Conservation (phyloP, 2,329 filamentous ascomycete species). For the Pyrenophora teres region DNA sequence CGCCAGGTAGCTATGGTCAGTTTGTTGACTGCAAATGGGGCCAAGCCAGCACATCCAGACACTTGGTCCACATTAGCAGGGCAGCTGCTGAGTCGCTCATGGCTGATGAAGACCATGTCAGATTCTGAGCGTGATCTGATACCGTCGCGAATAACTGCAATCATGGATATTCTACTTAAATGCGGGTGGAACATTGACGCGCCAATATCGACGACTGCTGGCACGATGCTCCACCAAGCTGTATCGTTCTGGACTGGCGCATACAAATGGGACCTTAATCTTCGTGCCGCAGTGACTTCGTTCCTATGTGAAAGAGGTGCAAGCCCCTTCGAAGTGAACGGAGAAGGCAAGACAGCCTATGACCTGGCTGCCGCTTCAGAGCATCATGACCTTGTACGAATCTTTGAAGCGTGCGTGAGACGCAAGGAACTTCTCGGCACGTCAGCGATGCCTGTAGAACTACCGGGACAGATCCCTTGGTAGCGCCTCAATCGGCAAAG, state of each 20-base stretch:
- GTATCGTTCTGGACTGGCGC: constrained; percentile 30
- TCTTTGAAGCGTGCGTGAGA: constrained; percentile 13
- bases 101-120: constrained; percentile 29
- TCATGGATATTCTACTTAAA: constrained; percentile 22
- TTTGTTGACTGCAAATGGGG: constrained; percentile 23
- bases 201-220: constrained; percentile 15
- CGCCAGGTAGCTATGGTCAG: constrained; percentile 30
- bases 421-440: constrained; percentile 16
- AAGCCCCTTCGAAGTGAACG: constrained; percentile 18
- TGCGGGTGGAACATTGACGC: constrained; percentile 25
- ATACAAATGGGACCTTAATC: constrained; percentile 26
- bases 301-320: constrained; percentile 25
- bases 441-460: constrained; percentile 18
- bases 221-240: constrained; percentile 30
- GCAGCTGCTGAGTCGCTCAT: constrained; percentile 28
- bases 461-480: constrained; percentile 1
- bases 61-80: constrained; percentile 28
- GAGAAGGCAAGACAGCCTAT: constrained; percentile 26
- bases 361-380: constrained; percentile 23
- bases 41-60: constrained; percentile 23
- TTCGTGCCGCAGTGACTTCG: constrained; percentile 18
- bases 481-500: not conserved
- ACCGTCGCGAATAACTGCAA: constrained; percentile 18
- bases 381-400: constrained; percentile 21
- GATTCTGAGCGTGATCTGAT: constrained; percentile 22